phyloP scores from a whole-genome alignment of 306 rosid genomes.

The Bauhinia variegata region DNA sequence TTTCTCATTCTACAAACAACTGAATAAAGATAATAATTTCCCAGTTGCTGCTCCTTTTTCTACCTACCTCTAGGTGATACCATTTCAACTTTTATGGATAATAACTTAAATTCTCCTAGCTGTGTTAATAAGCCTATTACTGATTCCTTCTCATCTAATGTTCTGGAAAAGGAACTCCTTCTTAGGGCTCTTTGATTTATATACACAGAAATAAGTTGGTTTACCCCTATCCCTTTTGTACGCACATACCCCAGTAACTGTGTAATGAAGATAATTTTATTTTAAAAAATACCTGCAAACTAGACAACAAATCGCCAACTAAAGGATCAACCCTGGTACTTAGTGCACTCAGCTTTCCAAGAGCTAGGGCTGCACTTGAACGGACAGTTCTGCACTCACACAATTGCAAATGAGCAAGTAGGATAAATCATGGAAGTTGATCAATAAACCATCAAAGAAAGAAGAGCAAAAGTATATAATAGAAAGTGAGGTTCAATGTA shows the following conservation, averaged over 20 bases:
- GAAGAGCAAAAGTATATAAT: constrained; percentile 1
- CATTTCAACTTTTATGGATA: background rate
- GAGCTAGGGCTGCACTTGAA: constrained; percentile 90
- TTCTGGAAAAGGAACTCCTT: no score
- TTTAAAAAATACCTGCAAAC: constrained; percentile 99
- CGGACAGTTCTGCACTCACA: constrained; percentile 80
- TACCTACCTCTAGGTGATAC: no score
- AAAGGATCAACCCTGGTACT: constrained; percentile 93
- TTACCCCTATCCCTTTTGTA: no score
- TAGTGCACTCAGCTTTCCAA: constrained; percentile 95
- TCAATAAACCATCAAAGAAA: constrained; percentile 15
- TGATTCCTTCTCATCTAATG: no score
- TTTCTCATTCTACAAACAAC: no score
- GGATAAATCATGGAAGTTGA: constrained; percentile 30
- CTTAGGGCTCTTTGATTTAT: no score
- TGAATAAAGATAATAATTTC: no score
- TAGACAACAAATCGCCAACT: constrained; percentile 79
- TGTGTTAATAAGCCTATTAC: no score
- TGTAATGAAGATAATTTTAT: no score
- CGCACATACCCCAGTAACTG: no score
- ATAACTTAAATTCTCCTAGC: background rate
- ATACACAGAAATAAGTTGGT: no score
- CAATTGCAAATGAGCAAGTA: constrained; percentile 25
- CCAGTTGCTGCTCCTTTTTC: no score
- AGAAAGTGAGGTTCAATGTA: background rate